A percentile compares a stretch with the other conserved stretches of the same genome.
phyloP scores from a whole-genome alignment of 2,329 filamentous ascomycete genomes.

The Stromatinia cepivora region DNA sequence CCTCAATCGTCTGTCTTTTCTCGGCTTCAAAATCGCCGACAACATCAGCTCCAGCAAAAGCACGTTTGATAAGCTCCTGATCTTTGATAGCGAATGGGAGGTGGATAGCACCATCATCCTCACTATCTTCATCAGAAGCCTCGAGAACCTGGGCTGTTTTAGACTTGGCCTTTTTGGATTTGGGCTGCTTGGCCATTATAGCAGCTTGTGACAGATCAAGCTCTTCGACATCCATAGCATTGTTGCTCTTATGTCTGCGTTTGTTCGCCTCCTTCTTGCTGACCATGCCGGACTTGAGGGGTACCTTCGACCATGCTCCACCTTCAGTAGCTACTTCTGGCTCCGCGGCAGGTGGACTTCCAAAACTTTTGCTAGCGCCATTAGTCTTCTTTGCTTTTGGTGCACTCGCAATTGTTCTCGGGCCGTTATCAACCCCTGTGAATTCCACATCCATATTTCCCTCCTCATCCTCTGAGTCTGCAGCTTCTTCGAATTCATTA shows the following conservation, averaged over 20 bases:
- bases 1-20: conserved; percentile 68
- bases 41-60: conserved; percentile 87
- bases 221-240: conserved; percentile 39
- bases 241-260: conserved; percentile 40
- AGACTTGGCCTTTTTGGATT: conserved; percentile 34
- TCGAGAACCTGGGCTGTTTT: conserved; percentile 32
- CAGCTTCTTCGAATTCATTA: conserved; percentile 63
- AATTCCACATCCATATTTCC: conserved; percentile 40
- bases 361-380: conserved; percentile 12
- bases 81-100: conserved; percentile 60
- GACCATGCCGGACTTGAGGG: conserved; percentile 29
- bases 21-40: conserved; percentile 77
- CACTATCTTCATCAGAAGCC: conserved; percentile 40
- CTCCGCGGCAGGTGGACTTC: conserved; percentile 16
- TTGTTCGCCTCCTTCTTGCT: conserved; percentile 38
- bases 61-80: conserved; percentile 71
- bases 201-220: conserved; percentile 40
- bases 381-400: conserved; percentile 27
- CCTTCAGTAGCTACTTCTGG: conserved; percentile 30
- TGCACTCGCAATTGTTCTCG: conserved; percentile 6
- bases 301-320: conserved; percentile 42
- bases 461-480: conserved; percentile 49
- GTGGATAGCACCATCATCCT: conserved; percentile 52
- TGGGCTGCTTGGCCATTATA: conserved; percentile 37
- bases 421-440: conserved; percentile 26